These are phyloP conservation scores for Monosporascus sp. DNA, from an alignment of 2,329 filamentous ascomycete genomes.

Conservation along the genomic window DNA sequence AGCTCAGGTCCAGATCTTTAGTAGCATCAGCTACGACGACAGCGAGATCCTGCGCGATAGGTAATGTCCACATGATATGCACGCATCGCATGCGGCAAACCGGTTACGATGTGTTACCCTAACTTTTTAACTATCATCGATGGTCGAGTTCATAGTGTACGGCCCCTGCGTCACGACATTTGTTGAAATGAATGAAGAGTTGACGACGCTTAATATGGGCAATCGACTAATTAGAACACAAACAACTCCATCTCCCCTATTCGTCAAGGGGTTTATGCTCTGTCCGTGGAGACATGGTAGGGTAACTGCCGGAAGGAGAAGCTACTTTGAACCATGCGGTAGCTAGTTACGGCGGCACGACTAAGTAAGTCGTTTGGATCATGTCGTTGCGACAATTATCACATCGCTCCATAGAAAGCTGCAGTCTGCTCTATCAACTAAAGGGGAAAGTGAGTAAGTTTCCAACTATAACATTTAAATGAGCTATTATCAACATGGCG, in stretches of 20 bases:
- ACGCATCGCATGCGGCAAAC: background rate
- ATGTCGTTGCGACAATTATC: no score
- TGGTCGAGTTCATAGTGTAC: background rate
- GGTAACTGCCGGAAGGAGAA: background rate
- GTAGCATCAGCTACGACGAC: background rate
- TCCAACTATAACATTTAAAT: no score
- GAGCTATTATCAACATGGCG: no score
- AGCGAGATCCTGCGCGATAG: background rate
- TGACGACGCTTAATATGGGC: background rate
- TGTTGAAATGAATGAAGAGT: background rate
- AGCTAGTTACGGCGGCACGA: no score
- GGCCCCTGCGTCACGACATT: background rate
- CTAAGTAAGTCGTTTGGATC: no score
- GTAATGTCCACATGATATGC: background rate
- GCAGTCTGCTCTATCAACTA: no score
- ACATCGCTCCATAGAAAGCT: no score
- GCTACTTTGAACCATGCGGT: background rate
- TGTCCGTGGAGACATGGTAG: background rate
- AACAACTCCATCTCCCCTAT: background rate
- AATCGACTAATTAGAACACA: background rate
- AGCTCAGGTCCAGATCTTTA: background rate
- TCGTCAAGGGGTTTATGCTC: background rate
- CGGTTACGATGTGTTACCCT: background rate
- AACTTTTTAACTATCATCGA: background rate
- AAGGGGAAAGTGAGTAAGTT: no score